Percentiles rank a stretch among this genome's conserved stretches.
Conservation (phyloP, 768 basidiomycete species). For the Amanita subjunquillea region DNA sequence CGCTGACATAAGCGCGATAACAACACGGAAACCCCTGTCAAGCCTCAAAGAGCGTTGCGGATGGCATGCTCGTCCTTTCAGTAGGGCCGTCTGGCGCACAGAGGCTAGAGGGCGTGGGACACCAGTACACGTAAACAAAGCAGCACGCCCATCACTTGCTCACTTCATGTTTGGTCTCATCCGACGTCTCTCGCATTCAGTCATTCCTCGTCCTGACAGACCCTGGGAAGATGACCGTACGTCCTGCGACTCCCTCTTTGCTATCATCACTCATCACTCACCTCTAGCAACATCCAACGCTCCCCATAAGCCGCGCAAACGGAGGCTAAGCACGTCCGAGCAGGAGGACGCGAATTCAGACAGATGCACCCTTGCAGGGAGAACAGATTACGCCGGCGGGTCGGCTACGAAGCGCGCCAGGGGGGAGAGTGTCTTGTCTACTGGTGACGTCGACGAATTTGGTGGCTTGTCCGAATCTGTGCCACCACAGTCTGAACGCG, state of each 20-base stretch:
- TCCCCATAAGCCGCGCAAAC: conserved; percentile 57
- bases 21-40: neutral
- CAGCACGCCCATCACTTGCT: conserved; percentile 1
- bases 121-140: neutral
- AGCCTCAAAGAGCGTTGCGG: neutral
- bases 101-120: neutral
- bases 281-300: conserved; percentile 63
- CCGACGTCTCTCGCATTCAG: conserved; percentile 59
- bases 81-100: neutral
- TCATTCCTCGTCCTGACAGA: conserved; percentile 61
- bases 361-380: conserved; percentile 11
- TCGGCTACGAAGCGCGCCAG: conserved; percentile 28
- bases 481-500: conserved; percentile 10
- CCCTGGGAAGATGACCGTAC: conserved; percentile 74
- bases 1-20: conserved; percentile 3
- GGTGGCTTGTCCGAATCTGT: conserved; percentile 10
- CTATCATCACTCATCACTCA: conserved; percentile 6
- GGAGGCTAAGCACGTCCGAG: conserved; percentile 42
- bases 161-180: conserved; percentile 55
- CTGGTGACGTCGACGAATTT: conserved; percentile 12
- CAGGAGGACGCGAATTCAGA: conserved; percentile 29
- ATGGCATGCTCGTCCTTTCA: too few relatives aligned
- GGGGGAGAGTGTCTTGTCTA: conserved; percentile 27
- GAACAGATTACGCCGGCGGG: neutral
- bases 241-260: conserved; percentile 14